Conservation (phyloP, 208 protist genomes). For the Acanthamoeba rhysodes region DNA sequence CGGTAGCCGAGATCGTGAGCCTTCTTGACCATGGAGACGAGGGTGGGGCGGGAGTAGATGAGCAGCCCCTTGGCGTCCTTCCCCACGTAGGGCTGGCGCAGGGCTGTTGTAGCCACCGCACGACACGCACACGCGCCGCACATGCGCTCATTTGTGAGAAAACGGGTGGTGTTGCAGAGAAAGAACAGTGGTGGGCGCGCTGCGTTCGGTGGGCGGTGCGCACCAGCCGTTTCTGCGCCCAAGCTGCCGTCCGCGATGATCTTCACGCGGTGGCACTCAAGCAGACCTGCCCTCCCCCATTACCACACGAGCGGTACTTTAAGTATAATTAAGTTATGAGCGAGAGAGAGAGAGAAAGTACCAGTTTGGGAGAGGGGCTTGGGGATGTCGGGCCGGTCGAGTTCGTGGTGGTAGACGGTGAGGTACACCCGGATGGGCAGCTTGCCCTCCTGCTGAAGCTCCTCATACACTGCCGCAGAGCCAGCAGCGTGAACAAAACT, state of each 20-base stretch:
- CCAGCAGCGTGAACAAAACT: slow-evolving; percentile 34
- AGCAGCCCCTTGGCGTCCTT: background rate
- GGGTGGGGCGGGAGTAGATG: background rate
- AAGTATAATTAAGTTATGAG: no score
- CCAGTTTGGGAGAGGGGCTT: background rate
- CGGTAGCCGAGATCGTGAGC: slow-evolving; percentile 62
- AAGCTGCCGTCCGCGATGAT: slow-evolving; percentile 90
- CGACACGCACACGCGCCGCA: slow-evolving; percentile 71
- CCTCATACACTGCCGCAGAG: slow-evolving; percentile 77
- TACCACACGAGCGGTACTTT: no score
- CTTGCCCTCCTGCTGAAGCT: slow-evolving; percentile 86
- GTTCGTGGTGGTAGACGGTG: slow-evolving; percentile 86
- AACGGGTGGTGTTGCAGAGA: no score
- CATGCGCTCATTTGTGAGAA: background rate
- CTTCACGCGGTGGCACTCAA: slow-evolving; percentile 89
- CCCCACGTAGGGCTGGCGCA: background rate
- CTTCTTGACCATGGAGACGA: background rate
- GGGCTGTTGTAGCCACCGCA: background rate
- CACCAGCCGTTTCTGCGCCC: slow-evolving; percentile 89
- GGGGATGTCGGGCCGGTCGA: slow-evolving; percentile 84
- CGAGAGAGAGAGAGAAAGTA: no score
- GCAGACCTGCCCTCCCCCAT: slow-evolving; percentile 65
- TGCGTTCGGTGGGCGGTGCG: slow-evolving; percentile 80
- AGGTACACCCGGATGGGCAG: slow-evolving; percentile 89
- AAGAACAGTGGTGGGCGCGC: no score